Conservation (phyloP, 352 stramenopile genomes). For the Pythium rhizo-oryzae region DNA sequence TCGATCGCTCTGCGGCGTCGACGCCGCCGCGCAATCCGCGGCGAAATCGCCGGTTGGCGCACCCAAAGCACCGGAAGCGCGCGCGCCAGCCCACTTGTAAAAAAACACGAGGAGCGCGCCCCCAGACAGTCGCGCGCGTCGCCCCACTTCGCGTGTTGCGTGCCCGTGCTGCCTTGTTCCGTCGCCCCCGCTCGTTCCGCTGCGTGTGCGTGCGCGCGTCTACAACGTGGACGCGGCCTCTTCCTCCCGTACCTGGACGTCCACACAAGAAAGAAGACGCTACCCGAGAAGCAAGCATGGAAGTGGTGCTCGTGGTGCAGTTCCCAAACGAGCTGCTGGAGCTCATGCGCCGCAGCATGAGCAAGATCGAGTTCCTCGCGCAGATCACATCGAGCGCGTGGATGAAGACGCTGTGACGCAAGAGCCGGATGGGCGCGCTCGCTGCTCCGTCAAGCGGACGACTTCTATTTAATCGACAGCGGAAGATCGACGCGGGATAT, state of each 20-base stretch:
- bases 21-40: neutral
- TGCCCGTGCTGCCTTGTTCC: neutral
- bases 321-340: conserved; percentile 26
- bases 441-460: no score
- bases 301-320: conserved; percentile 28
- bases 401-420: conserved; percentile 24
- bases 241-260: neutral
- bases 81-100: neutral
- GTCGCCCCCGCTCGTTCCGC: neutral
- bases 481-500: neutral
- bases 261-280: neutral
- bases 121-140: neutral
- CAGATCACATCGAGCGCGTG: conserved; percentile 26
- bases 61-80: conserved; percentile 8
- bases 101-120: neutral
- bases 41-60: neutral
- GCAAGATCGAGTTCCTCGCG: conserved; percentile 29
- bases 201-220: neutral
- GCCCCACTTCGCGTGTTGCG: neutral
- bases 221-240: no score
- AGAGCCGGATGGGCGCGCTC: no score
- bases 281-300: conserved; percentile 4
- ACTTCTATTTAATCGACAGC: neutral
- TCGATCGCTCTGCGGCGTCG: conserved; percentile 8
- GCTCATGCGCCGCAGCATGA: conserved; percentile 17